Percentiles rank a stretch among this genome's conserved stretches.
Evolutionary conservation across 805 yeast genomes (phyloP).

Genomic region (Hanseniaspora lachancei): DNA sequence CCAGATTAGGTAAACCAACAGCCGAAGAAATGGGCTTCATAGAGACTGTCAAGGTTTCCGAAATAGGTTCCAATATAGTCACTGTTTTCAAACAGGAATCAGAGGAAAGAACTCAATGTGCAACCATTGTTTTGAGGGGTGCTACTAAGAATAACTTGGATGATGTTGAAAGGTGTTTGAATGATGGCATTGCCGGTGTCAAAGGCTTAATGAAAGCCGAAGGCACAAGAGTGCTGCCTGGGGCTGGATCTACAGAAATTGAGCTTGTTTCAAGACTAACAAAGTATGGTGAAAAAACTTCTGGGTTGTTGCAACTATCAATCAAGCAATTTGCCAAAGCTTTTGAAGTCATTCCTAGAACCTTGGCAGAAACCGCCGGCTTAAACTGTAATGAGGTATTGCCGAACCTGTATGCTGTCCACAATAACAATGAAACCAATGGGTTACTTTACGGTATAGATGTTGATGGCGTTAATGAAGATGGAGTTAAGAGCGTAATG

Average conservation of each 20-base stretch:
- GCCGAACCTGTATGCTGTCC: slow-evolving; percentile 80
- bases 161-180: slow-evolving; percentile 92
- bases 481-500: slow-evolving; percentile 60
- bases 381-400: slow-evolving; percentile 80
- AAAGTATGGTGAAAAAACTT: slow-evolving; percentile 81
- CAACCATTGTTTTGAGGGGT: slow-evolving; percentile 88
- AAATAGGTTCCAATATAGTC: slow-evolving; percentile 95
- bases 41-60: slow-evolving; percentile 79
- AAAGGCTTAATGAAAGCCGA: slow-evolving; percentile 64
- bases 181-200: slow-evolving; percentile 87
- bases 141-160: slow-evolving; percentile 90
- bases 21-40: slow-evolving; percentile 86
- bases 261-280: slow-evolving; percentile 71
- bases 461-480: slow-evolving; percentile 56
- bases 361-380: slow-evolving; percentile 89
- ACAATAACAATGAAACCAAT: slow-evolving; percentile 23
- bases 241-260: slow-evolving; percentile 92
- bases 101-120: slow-evolving; percentile 54
- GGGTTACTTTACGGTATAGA: slow-evolving; percentile 48
- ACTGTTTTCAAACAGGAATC: slow-evolving; percentile 76
- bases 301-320: slow-evolving; percentile 85
- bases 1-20: slow-evolving; percentile 86
- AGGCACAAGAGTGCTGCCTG: slow-evolving; percentile 71
- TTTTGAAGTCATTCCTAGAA: slow-evolving; percentile 85
- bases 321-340: slow-evolving; percentile 90